Base-by-base conservation (phyloP, 2,329 filamentous ascomycete species). In the Cadophora luteo-olivacea region DNA sequence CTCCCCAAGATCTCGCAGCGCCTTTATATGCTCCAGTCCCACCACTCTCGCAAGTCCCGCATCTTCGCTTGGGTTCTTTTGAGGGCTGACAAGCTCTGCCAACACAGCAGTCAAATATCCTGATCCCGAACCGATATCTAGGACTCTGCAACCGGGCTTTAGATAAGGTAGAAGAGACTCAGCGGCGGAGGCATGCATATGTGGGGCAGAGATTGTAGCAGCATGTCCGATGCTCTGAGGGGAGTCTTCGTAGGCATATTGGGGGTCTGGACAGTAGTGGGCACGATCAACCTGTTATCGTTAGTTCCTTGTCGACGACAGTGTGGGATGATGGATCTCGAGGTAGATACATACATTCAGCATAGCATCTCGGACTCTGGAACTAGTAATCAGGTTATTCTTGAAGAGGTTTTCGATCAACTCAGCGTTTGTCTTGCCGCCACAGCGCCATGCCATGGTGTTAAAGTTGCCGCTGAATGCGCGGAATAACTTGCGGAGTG, bases 91-190 rank as follows among this genome's bases (percentile, higher is more conserved):
- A 70, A 68, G 75, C 77, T 95, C 92, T 0, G 94, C 94, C 8
- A 98, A 81, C 0, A 97, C 89, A 75, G 97, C 93, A 5, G 94
- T 97, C 14, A 99, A 83, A 77, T 97, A 98, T 0, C 92, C 92
- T 1, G 87, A 91, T 0, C 92, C 92, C 58, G 87, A 91, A 1
- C 92, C 92, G 68, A 95, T 85, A 75, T 95, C 92, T 1, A 95
- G 84, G 1, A 93, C 83, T 72, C 91, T 81, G 7, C 70, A 68
- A 3, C 73, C 72, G 14, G 87, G 85, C 1, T 82, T 77, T 8
- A 91, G 82, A 77, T 82, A 85, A 0, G 85, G 81, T 48, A 91
- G 84, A 25, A 92, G 83, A 6, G 86, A 85, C 77, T 91, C 88
- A 74, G 84, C 85, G 32, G 90, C 90, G 29, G 84, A 82, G 73